A percentile compares a stretch with the other conserved stretches of the same genome.
Conservation (phyloP, 352 stramenopile species). For the Saprolegnia diclina region DNA sequence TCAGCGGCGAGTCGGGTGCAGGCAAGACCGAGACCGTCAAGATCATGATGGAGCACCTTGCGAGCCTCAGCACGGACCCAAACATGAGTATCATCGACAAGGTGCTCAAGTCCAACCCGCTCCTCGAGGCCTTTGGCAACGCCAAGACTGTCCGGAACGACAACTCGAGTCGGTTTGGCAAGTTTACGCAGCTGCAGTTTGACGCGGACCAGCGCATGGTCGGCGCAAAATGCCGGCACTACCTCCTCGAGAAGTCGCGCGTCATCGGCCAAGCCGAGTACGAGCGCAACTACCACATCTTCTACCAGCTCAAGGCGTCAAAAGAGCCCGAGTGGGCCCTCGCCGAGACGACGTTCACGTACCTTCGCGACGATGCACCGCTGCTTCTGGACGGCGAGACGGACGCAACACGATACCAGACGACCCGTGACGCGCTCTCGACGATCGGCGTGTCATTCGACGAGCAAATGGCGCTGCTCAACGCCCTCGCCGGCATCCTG, state of each 20-base stretch:
- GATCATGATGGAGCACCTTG: constrained; percentile 95
- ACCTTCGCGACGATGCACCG: constrained; percentile 50
- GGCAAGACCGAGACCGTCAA: constrained; percentile 96
- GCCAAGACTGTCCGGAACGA: constrained; percentile 92
- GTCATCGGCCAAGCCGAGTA: constrained; percentile 84
- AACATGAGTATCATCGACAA: constrained; percentile 77
- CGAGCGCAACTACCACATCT: constrained; percentile 99
- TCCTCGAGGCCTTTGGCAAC: constrained; percentile 89
- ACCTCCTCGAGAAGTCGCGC: constrained; percentile 97
- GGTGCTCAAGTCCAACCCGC: constrained; percentile 85
- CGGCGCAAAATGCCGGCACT: constrained; percentile 86
- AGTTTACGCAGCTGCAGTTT: constrained; percentile 93
- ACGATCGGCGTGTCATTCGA: constrained; percentile 66
- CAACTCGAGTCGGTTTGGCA: constrained; percentile 94
- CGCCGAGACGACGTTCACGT: constrained; percentile 39
- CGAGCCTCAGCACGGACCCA: constrained; percentile 70
- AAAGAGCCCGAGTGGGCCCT: constrained; percentile 57
- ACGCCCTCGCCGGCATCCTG: constrained; percentile 65
- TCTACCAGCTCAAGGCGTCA: constrained; percentile 91
- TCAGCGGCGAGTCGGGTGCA: constrained; percentile 90
- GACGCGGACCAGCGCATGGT: constrained; percentile 80
- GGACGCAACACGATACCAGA: constrained; percentile 68
- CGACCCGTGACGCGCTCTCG: constrained; percentile 69
- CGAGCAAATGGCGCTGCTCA: constrained; percentile 73
- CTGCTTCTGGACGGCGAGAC: constrained; percentile 62